Base-by-base conservation (phyloP, 2,329 filamentous ascomycete species). In the Talaromyces marneffei region DNA sequence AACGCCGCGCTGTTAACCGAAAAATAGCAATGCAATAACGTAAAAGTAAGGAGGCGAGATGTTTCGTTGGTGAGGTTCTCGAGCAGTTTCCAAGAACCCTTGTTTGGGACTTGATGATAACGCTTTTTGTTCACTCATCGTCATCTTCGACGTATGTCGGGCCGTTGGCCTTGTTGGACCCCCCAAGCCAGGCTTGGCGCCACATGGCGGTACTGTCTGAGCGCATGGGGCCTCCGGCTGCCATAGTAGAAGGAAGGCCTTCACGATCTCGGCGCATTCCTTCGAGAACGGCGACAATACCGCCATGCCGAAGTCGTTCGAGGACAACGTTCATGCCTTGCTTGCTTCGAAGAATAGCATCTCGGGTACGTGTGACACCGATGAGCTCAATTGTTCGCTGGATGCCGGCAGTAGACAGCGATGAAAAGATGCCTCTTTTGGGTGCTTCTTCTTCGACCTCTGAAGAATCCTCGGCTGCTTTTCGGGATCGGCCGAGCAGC, bases 261-360 rank as follows among this genome's bases (percentile, higher is more conserved):
- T 83, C 80, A 42, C 82, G 79, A 69, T 89, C 87, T 67, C 79
- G 77, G 57, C 85, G 79, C 87, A 89, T 89, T 29, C 86, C 87
- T 65, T 89, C 87, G 31, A 90, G 75, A n/a, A 89, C 87, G 23
- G 76, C 86, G 16, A 88, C 85, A 18, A 90, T 77, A 0, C 87
- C 88, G 40, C 87, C 87, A 62, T 80, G 79, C 59, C 87, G 79
- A 70, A 90, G 74, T 37, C 85, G 77, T 69, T 86, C 83, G 7
- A 88, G 76, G 23, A 88, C 85, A 23, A 87, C 80, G 62, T 85
- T 86, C 85, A 88, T 87, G 58, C 85, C 85, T 68, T 87, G 80
- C 64, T 83, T 84, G 64, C 85, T 85, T 67, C 85, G 87, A 9
- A 84, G 75, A 67, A 87, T 79, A 18, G 83, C 84, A 61, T 83